phyloP scores from a whole-genome alignment of 192 early-diverging fungal genomes.

The Umbelopsis sp. region DNA sequence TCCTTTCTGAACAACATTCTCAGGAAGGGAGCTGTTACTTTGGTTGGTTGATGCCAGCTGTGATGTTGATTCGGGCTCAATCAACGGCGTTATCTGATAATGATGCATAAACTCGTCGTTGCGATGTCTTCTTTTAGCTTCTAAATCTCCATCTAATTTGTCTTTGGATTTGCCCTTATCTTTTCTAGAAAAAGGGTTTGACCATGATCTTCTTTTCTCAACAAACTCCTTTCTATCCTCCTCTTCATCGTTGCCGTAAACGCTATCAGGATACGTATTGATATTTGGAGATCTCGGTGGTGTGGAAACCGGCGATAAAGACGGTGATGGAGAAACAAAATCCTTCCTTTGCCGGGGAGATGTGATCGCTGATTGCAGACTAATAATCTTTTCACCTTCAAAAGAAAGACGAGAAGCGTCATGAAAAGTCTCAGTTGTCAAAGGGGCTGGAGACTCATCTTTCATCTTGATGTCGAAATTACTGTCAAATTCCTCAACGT shows the following conservation, averaged over 20 bases:
- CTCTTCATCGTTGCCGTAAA: background rate
- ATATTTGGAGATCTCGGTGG: slow-evolving; percentile 2
- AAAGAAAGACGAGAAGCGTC: background rate
- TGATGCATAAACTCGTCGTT: background rate
- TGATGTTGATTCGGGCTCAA: background rate
- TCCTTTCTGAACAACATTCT: background rate
- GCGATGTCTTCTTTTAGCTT: background rate
- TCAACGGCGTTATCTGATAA: background rate
- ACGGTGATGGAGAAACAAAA: background rate
- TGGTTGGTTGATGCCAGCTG: background rate
- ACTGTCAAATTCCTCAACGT: background rate
- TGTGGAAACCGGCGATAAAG: slow-evolving; percentile 6
- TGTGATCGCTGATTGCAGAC: background rate
- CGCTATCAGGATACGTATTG: background rate
- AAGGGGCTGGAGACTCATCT: no score
- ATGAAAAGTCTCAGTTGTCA: background rate
- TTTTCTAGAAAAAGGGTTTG: background rate
- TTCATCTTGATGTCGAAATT: no score
- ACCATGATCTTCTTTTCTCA: slow-evolving; percentile 8
- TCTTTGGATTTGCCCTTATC: slow-evolving; percentile 8
- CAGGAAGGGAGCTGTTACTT: background rate
- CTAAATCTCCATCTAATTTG: background rate
- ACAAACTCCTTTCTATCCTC: background rate
- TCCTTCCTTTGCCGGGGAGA: background rate
- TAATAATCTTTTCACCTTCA: background rate